Base-by-base conservation (phyloP, 129 eudicot species). In the Glebionis coronaria region DNA sequence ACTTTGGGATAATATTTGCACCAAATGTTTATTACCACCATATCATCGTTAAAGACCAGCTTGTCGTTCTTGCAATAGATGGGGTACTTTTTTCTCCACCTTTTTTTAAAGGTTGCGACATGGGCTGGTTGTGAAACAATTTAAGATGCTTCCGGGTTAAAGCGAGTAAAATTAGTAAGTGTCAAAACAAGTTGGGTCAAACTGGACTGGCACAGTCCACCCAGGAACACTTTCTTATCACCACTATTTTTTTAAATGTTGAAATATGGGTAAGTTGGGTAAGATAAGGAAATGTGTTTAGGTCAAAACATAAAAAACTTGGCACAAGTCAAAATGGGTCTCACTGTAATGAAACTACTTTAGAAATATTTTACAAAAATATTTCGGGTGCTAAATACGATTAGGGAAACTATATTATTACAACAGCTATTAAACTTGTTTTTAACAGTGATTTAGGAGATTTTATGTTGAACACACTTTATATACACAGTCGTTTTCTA, bases 11-110 rank as follows among this genome's bases (percentile, higher is more conserved):
- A 62, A 90, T 90, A 50, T 90, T 95, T 50, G 86, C 72, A 53
- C 97, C 97, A 3, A 95, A 90, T 73, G 77, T 90, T 78, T 90
- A 87, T 80, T 82, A 90, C 77, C 97, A 80, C 76, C 95, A 14
- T 51, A 80, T 90, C 60, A 82, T 83, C 14, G 87, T 84, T 47
- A 90, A 73, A 59, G 95, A 90, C 67, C 82, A 90, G 77, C 84
- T 86, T 35, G 81, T 87, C 52, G 73, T 90, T 74, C 91, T 90
- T 29, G 97, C 97, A 4, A 78, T 91, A 16, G 97, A 90, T 42
- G 97, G 97, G 95, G 97, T 90, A 84, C 73, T 67, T 54, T 61
- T 51, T 15, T 3, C 14, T 8, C 14, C 58, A 12, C n/a, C 14
- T 31, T 11, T 18, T 52, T 42, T 47, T 40, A 20, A 9, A 44